Percentiles rank a stretch among this genome's conserved stretches.
Conservation (phyloP, 441 rosid genomes). For the Cnidoscolus chayamansa region DNA sequence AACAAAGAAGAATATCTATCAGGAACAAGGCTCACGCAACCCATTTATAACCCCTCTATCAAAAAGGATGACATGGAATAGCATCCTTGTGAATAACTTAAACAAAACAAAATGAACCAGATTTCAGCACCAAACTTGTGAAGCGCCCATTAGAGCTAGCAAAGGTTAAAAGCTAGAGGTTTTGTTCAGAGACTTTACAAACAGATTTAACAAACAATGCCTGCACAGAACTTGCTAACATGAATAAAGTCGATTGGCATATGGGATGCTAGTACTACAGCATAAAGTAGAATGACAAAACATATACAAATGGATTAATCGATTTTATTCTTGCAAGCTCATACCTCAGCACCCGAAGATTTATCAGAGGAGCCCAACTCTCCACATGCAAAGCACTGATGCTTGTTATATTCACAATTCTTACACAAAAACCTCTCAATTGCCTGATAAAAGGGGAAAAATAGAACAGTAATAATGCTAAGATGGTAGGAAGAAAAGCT, state of each 20-base stretch:
- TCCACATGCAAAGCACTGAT: constrained; percentile 86
- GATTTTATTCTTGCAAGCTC: constrained; percentile 18
- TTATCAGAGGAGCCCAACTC: constrained; percentile 77
- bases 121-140: background rate
- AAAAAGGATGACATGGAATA: background rate
- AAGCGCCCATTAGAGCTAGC: background rate
- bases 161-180: background rate
- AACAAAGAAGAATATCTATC: background rate
- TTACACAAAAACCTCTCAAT: constrained; percentile 54
- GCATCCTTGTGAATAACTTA: background rate
- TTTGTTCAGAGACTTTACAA: background rate
- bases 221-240: background rate
- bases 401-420: constrained; percentile 71
- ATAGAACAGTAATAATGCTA: constrained; percentile 5
- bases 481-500: constrained; percentile 7
- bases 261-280: background rate
- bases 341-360: constrained; percentile 67
- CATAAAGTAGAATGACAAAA: constrained; percentile 2
- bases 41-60: background rate
- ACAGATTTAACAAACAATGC: background rate
- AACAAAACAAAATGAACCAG: background rate
- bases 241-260: constrained; percentile 5
- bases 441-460: constrained; percentile 43
- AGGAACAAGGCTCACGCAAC: too few species aligned
- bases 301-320: constrained; percentile 7